A percentile compares a stretch with the other conserved stretches of the same genome.
phyloP scores from a whole-genome alignment of 441 rosid species.

The Pelargonium cotyledonis region DNA sequence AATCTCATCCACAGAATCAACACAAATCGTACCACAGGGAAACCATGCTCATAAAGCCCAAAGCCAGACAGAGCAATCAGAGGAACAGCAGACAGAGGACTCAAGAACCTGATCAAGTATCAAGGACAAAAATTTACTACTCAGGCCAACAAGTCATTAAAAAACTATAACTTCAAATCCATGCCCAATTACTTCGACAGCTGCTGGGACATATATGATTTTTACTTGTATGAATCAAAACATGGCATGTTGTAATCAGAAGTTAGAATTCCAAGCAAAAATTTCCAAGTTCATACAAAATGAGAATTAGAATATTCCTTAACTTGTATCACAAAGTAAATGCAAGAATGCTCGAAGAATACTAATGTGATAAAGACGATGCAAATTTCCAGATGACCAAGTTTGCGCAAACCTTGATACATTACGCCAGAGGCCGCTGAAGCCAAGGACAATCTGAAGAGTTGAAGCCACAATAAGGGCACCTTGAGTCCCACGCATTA shows the following conservation, averaged over 20 bases:
- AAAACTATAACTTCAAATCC: neutral
- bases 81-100: constrained; percentile 85
- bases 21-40: constrained; percentile 66
- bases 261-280: no score
- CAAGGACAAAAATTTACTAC: neutral
- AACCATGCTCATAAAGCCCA: constrained; percentile 86
- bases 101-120: constrained; percentile 57
- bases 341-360: neutral
- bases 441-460: constrained; percentile 89
- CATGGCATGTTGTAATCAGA: no score
- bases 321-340: no score
- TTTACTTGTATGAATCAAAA: no score
- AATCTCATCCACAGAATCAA: neutral
- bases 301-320: no score
- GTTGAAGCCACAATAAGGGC: constrained; percentile 86
- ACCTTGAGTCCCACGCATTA: constrained; percentile 90
- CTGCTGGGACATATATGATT: no score
- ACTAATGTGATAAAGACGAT: neutral
- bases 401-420: constrained; percentile 52
- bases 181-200: no score
- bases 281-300: no score
- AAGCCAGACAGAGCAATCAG: constrained; percentile 76
- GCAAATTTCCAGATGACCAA: neutral
- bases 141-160: neutral
- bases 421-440: constrained; percentile 97